Conservation (phyloP, 352 stramenopile species). For the Thalassiosira livingstoniorum region DNA sequence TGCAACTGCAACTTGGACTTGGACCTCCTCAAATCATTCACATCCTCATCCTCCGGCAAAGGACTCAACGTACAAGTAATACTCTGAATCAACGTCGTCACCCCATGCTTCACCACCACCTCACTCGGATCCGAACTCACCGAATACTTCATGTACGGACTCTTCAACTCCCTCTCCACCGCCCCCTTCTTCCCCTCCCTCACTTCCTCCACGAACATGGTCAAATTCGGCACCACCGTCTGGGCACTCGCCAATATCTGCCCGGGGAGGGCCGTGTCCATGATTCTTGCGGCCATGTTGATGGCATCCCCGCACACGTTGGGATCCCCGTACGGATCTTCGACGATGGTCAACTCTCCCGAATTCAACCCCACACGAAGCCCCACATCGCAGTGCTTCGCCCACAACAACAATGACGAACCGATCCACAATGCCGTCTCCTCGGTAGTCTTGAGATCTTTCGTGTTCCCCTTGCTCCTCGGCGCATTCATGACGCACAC, state of each 20-base stretch:
- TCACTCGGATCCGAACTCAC: slow-evolving; percentile 32
- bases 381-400: slow-evolving; percentile 23
- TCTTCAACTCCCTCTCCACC: neutral
- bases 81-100: slow-evolving; percentile 47
- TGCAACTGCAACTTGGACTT: neutral
- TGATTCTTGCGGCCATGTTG: slow-evolving; percentile 48
- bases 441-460: slow-evolving; percentile 27
- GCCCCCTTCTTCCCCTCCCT: neutral
- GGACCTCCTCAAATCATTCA: neutral
- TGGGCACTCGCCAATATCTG: slow-evolving; percentile 47
- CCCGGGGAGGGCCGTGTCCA: slow-evolving; percentile 38
- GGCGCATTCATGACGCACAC: slow-evolving; percentile 41
- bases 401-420: slow-evolving; percentile 42
- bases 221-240: slow-evolving; percentile 41
- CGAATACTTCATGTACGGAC: slow-evolving; percentile 26
- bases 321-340: slow-evolving; percentile 52
- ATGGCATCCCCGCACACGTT: slow-evolving; percentile 54
- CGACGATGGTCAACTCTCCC: slow-evolving; percentile 33
- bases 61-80: slow-evolving; percentile 34
- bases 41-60: slow-evolving; percentile 12
- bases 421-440: slow-evolving; percentile 51
- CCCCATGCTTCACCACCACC: slow-evolving; percentile 52
- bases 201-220: neutral
- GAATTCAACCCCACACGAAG: slow-evolving; percentile 44
- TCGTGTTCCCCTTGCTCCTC: neutral